Base-by-base conservation (phyloP, 2,329 filamentous ascomycete species). In the Berkeleyomyces basicola region DNA sequence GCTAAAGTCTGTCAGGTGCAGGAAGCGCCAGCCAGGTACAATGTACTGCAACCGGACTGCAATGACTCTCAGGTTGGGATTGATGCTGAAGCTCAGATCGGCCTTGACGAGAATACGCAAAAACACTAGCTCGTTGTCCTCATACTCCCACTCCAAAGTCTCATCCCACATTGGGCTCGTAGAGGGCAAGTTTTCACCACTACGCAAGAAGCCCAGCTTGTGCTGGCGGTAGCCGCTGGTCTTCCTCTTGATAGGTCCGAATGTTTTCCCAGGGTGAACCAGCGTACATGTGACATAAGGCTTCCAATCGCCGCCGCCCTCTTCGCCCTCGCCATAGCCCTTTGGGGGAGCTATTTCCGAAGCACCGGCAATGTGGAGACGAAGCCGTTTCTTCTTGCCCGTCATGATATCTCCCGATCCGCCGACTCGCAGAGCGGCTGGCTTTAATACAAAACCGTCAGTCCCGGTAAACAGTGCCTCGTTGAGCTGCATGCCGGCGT, bases 161-260 rank as follows among this genome's bases (percentile, higher is more conserved):
- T 87, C 82, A 66, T 86, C 78, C 83, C 83, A 87, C 6, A 87
- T 59, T 0, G 84, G 84, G 65, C 86, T 82, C 0, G 77, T 84
- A 0, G 76, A 70, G 0, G 78, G 77, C 2, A 83, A 80, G 65
- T 82, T 84, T 62, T 82, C 80, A 16, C 77, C 79, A 39, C 73
- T 73, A 69, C 84, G 81, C 58, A 85, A 70, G 63, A 84, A 78
- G 0, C 78, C 79, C 14, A 82, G 70, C 65, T 76, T 80, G 69
- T 84, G 82, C 61, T 82, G 81, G 66, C 79, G 81, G 72, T 86
- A 87, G 0, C 75, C 73, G 0, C 70, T 67, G 1, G 84, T 87
- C 75, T 86, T 86, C 64, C 79, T 76, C 74, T 87, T 87, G 1
- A 77, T 76, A 3, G 77, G 72, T 2, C 73, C 74, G 3, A 75